phyloP scores from a whole-genome alignment of 2,329 filamentous ascomycete species.

The Chrysoporthe deuterocubensis region DNA sequence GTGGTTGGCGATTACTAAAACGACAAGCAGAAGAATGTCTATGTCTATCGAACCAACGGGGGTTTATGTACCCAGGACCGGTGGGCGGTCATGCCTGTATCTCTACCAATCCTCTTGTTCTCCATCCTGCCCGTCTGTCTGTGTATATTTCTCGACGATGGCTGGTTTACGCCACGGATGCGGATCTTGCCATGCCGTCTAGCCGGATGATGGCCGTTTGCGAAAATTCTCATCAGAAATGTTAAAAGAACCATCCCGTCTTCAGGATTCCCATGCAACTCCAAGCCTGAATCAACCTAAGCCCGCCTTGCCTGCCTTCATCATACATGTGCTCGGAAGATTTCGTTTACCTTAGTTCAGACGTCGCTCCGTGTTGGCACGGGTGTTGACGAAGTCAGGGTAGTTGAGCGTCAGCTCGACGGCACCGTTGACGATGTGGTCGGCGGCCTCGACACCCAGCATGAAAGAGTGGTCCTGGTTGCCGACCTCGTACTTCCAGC shows the following conservation, averaged over 20 bases:
- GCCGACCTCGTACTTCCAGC: conserved; percentile 94
- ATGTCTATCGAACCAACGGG: conserved; percentile 25
- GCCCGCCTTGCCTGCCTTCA: conserved; percentile 22
- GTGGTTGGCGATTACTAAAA: conserved; percentile 19
- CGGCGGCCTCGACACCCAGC: conserved; percentile 91
- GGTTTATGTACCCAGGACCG: conserved; percentile 19
- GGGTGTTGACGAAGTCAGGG: conserved; percentile 90
- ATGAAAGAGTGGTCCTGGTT: conserved; percentile 99
- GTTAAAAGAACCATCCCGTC: conserved; percentile 23
- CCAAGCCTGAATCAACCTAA: conserved; percentile 29
- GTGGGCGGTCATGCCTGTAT: conserved; percentile 15
- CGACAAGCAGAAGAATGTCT: conserved; percentile 24
- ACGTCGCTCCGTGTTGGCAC: conserved; percentile 69
- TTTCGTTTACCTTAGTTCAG: conserved; percentile 38
- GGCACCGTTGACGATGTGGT: conserved; percentile 86
- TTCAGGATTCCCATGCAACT: conserved; percentile 28
- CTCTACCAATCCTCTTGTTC: conserved; percentile 14
- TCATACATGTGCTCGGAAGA: conserved; percentile 20
- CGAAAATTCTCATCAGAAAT: conserved; percentile 20
- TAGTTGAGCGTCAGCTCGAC: conserved; percentile 95
- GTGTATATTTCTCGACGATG: not conserved
- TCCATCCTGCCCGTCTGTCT: conserved; percentile 10
- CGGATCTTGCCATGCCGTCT: conserved; percentile 18
- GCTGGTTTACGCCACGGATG: conserved; percentile 7
- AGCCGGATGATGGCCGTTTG: conserved; percentile 15